Base-by-base conservation (phyloP, 768 basidiomycete species). In the Trametes gibbosa region DNA sequence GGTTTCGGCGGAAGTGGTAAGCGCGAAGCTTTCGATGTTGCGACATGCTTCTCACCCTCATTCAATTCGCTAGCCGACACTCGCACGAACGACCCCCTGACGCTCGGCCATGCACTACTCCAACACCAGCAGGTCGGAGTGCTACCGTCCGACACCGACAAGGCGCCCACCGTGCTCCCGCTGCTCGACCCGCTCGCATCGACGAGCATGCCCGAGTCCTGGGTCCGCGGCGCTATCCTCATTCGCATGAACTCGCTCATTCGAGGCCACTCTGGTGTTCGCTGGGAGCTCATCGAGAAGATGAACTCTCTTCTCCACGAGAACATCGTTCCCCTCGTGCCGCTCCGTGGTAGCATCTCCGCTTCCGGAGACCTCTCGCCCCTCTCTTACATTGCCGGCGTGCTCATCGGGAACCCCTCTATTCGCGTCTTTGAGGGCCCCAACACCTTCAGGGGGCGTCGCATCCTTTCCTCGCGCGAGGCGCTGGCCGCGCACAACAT, bases 211-310 rank as follows among this genome's bases (percentile, higher is more conserved):
- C 92, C 92, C 4, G 86, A 90, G 59, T 76, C 89, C 2, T 93
- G 93, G 89, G 91, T 93, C 32, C 86, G 92, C 53, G 92, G 88
- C 13, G 90, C 92, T 1, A 92, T 95, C 66, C 74, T 92, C 10
- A 80, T 95, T 65, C 89, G 92, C 64, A 87, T 91, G 80, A 95
- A 95, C 73, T 92, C 90, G 4, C 83, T 95, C 42, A 85, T 92
- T 53, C 86, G 92, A 6, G 92, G 92, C 0, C 93, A 95, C 73
- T 92, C 90, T 21, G 93, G 89, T 34, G 84, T 95, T 13, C 82
- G 92, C 37, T 86, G 86, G 81, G 84, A 87, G 60, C 81, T 95
- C 50, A 82, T 95, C 58, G 79, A 90, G 70, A 85, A 85, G 67
- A 92, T 95, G 84, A 81, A 80, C 59, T 79, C 82, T 19, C 79